Evolutionary conservation across 208 protist species (phyloP).

Genomic region (Leishmania arabica): DNA sequence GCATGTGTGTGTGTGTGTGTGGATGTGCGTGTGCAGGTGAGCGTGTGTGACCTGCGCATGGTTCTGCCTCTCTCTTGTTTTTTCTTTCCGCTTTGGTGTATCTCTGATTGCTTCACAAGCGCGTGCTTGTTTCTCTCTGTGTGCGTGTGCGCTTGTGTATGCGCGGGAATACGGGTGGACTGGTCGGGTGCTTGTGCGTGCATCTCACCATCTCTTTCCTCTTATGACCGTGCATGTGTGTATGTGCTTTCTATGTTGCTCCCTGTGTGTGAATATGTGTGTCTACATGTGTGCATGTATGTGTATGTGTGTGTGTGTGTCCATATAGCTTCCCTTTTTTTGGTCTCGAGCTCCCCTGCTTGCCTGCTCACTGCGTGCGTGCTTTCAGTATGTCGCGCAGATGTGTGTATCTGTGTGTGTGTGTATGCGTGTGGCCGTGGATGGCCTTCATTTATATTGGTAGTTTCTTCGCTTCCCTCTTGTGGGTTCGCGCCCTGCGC

Average conservation of each 20-base stretch:
- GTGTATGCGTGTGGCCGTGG: neutral
- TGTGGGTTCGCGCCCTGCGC: neutral
- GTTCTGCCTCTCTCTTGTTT: conserved; percentile 12
- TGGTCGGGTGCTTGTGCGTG: neutral
- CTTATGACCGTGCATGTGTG: neutral
- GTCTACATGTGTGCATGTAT: neutral
- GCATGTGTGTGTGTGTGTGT: neutral
- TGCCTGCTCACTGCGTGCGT: no score
- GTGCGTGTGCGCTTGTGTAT: conserved; percentile 5
- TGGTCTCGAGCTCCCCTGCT: neutral
- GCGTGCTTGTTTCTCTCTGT: neutral
- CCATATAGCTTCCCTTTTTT: neutral
- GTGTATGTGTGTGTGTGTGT: conserved; percentile 12
- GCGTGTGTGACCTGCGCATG: neutral
- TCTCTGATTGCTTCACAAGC: neutral
- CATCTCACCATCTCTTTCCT: neutral
- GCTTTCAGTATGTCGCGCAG: no score
- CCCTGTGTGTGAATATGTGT: neutral
- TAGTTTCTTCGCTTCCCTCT: neutral
- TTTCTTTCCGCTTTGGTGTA: neutral
- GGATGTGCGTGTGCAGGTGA: neutral
- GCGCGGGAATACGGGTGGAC: neutral
- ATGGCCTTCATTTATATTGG: neutral
- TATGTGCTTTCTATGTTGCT: neutral
- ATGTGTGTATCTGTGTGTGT: neutral